These are phyloP conservation scores for Hyphodiscus sp. DNA, from an alignment of 2,329 filamentous ascomycete species.

Conservation along the genomic window DNA sequence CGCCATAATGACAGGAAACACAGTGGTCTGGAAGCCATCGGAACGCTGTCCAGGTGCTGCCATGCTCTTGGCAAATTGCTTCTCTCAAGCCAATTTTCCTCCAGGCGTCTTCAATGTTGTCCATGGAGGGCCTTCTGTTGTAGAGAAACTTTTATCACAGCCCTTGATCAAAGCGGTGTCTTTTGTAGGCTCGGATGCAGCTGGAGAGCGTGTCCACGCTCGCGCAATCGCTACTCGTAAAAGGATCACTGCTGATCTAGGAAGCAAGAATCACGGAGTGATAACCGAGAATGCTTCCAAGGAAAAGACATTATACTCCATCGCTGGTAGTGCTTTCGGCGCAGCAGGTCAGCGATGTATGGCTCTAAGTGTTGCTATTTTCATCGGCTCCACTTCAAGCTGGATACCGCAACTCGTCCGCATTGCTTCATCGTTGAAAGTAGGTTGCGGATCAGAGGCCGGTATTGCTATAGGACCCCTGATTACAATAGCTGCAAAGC, in stretches of 20 bases:
- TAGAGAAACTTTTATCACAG: not conserved
- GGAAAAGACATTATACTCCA: not conserved
- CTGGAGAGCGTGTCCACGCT: not conserved
- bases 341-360: not conserved
- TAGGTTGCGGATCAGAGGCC: not conserved
- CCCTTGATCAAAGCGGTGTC: not conserved
- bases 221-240: not conserved
- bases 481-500: not conserved
- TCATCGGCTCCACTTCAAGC: not conserved
- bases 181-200: not conserved
- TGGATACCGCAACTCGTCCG: not conserved
- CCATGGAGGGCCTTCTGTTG: not conserved
- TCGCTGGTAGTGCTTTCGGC: not conserved
- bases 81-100: not conserved
- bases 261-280: not conserved
- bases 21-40: not conserved
- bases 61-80: not conserved
- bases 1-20: not conserved
- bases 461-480: not conserved
- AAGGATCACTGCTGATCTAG: not conserved
- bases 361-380: not conserved
- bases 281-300: not conserved
- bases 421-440: not conserved
- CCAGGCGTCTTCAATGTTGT: not conserved
- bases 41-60: not conserved